These are phyloP conservation scores for Peziza echinospora DNA, from an alignment of 495 filamentous ascomycete genomes.

Conservation along the genomic window DNA sequence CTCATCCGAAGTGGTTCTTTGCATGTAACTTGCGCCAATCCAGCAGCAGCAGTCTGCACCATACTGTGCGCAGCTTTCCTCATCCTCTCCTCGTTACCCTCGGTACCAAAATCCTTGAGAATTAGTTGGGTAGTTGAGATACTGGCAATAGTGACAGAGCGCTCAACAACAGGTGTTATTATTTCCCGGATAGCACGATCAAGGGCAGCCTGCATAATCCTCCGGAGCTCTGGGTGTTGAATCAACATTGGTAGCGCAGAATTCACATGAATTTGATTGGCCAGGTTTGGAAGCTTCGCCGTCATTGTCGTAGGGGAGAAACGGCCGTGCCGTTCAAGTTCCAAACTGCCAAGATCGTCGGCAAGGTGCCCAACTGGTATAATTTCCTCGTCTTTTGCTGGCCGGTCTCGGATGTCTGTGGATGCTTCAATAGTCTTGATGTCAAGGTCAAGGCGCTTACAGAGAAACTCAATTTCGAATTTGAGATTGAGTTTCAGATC, in stretches of 20 bases:
- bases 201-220: constrained; percentile 64
- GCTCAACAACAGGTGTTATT: constrained; percentile 86
- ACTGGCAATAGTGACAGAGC: constrained; percentile 89
- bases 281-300: constrained; percentile 58
- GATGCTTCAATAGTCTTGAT: constrained; percentile 72
- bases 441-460: constrained; percentile 71
- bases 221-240: constrained; percentile 44
- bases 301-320: constrained; percentile 53
- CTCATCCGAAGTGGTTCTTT: constrained; percentile 91
- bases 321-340: constrained; percentile 25
- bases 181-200: constrained; percentile 82
- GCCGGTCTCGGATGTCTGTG: constrained; percentile 50
- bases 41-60: constrained; percentile 79
- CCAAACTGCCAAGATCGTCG: background rate
- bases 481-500: constrained; percentile 87
- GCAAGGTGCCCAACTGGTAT: background rate
- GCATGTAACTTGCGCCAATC: constrained; percentile 86
- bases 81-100: constrained; percentile 69
- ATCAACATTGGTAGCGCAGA: constrained; percentile 25
- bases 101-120: constrained; percentile 84
- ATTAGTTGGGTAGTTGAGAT: constrained; percentile 88
- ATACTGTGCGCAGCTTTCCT: constrained; percentile 70
- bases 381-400: constrained; percentile 13
- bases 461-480: constrained; percentile 95
- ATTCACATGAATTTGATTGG: constrained; percentile 31